Percentiles rank a stretch among this genome's conserved stretches.
phyloP scores from a whole-genome alignment of 1,284 basidiomycete genomes.

The Blastosporella zonata region DNA sequence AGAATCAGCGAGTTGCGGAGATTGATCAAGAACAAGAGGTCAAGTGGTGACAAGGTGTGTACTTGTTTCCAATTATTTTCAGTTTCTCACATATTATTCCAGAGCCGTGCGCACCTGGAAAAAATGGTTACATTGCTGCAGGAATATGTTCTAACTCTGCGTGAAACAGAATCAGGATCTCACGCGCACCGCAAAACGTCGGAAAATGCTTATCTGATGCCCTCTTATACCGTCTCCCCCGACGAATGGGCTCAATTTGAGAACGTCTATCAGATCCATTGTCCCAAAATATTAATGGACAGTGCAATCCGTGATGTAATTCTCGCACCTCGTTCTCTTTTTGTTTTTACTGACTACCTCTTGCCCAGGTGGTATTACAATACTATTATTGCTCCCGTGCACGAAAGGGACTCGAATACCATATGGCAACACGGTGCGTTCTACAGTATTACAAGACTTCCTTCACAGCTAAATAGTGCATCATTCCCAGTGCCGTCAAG shows the following conservation, averaged over 20 bases:
- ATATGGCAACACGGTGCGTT: conserved; percentile 78
- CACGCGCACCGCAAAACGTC: conserved; percentile 28
- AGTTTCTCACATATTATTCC: conserved; percentile 5
- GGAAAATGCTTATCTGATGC: conserved; percentile 55
- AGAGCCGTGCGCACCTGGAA: conserved; percentile 28
- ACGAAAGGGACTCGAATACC: conserved; percentile 80
- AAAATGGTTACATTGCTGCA: conserved; percentile 61
- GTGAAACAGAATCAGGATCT: conserved; percentile 39
- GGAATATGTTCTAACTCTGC: conserved; percentile 59
- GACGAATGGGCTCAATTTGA: conserved; percentile 83
- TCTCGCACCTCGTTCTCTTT: conserved; percentile 25
- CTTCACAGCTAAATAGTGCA: conserved; percentile 4
- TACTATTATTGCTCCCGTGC: conserved; percentile 87
- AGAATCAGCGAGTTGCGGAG: conserved; percentile 53
- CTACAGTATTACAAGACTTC: neutral
- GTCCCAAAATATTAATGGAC: conserved; percentile 81
- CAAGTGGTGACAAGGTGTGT: conserved; percentile 15
- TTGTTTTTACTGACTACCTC: conserved; percentile 4
- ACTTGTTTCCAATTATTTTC: neutral
- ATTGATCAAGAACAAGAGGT: conserved; percentile 25
- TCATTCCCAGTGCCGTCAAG: conserved; percentile 65
- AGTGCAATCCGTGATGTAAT: conserved; percentile 75
- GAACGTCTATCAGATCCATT: conserved; percentile 90
- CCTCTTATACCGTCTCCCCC: conserved; percentile 60
- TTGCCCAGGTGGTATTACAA: conserved; percentile 72